Evolutionary conservation across 441 rosid species (phyloP).

Genomic region (Adansonia gregorii): DNA sequence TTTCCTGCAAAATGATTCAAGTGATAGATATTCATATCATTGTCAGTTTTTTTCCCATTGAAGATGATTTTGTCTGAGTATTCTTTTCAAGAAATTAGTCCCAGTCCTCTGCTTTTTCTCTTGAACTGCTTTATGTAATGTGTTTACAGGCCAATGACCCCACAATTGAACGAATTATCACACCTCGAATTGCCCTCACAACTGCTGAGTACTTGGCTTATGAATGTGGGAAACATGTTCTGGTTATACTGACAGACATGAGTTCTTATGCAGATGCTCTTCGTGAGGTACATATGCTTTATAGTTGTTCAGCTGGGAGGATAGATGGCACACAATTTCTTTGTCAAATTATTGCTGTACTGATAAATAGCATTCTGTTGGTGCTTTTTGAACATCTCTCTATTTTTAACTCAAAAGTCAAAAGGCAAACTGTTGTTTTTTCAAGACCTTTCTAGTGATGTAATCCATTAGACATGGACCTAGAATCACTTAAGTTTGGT

Average conservation of each 20-base stretch:
- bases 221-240: slow-evolving; percentile 99
- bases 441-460: background rate
- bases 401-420: background rate
- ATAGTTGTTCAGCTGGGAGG: slow-evolving; percentile 9
- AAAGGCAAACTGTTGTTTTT: slow-evolving; percentile 6
- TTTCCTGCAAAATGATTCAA: too few species aligned
- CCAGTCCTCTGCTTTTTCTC: background rate
- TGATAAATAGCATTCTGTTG: background rate
- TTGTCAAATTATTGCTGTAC: background rate
- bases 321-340: background rate
- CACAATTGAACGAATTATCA: slow-evolving; percentile 91
- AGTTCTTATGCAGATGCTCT: slow-evolving; percentile 99
- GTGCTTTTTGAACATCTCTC: slow-evolving; percentile 1
- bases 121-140: background rate
- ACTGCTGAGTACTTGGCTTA: slow-evolving; percentile 96
- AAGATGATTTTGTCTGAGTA: too few species aligned
- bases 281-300: slow-evolving; percentile 74
- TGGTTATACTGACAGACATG: slow-evolving; percentile 94
- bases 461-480: background rate
- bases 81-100: too few species aligned
- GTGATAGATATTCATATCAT: too few species aligned
- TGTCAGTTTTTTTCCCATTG: background rate
- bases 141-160: slow-evolving; percentile 92
- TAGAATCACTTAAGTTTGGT: background rate
- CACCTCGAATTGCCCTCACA: slow-evolving; percentile 94